Base-by-base conservation (phyloP, 2,329 filamentous ascomycete genomes). In the Monilinia vaccinii-corymbosi region DNA sequence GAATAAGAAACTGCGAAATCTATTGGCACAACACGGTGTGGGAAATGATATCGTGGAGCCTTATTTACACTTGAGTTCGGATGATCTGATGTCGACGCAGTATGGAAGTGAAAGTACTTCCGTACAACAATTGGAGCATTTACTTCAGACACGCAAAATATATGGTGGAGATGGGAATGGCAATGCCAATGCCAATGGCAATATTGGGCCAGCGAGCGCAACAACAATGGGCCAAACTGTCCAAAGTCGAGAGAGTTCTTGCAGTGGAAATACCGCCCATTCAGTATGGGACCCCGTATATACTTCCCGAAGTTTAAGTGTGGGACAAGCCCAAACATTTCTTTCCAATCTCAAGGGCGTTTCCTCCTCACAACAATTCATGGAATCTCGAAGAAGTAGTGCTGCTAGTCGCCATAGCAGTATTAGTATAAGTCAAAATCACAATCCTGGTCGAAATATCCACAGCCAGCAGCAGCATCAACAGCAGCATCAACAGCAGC, bases 1-100 rank as follows among this genome's bases (percentile, higher is more conserved):
- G 72, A 91, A 91, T 71, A 79, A 75, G 61, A 80, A 80, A 57
- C 76, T 91, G 60, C 78, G 86, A 25, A 74, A 74, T 18, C 75
- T 91, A 21, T 76, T 90, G 38, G 75, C 77, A 56, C 73, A 78
- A 47, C 75, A 81, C 65, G 86, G 86, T 3, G 74, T 88, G 25
- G 71, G 74, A 46, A 81, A 86, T 61, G 74, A 77, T 9, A 79
- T 81, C 47, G 79, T 88, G 42, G 69, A 71, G 42, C 21, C 61
- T 36, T 70, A 64, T 61, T 34, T 71, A 42, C 63, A 67, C 18
- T 55, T 61, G 3, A 61, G 52, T 18, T 21, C 65, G 4, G 45
- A 56, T 10, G 58, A 34, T 13, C 60, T 64, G 23, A 56, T 61
- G 14, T 57, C 25, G 6, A 53, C 56, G 2, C 61, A 62, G 28